Conservation (phyloP, 768 basidiomycete genomes). For the Suillus cothurnatus region DNA sequence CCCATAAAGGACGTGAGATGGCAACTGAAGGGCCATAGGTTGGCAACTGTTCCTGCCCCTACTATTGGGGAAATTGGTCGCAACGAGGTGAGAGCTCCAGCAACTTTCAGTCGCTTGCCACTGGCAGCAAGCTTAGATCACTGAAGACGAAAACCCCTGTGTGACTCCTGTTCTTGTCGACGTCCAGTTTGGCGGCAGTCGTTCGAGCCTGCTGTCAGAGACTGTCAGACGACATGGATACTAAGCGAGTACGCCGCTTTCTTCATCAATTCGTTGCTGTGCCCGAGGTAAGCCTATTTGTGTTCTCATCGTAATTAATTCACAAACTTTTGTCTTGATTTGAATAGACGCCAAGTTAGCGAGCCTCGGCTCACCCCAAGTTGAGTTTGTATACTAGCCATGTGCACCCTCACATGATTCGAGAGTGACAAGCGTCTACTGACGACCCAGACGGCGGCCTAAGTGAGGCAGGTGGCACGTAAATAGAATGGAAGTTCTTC, state of each 20-base stretch:
- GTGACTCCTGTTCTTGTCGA: not conserved
- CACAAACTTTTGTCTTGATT: not conserved
- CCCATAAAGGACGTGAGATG: conserved; percentile 25
- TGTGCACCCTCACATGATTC: not conserved
- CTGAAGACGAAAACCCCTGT: not conserved
- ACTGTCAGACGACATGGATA: not conserved
- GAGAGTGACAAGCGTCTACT: not conserved
- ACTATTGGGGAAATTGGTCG: not conserved
- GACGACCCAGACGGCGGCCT: not conserved
- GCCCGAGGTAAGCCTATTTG: not conserved
- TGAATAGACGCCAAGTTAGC: not conserved
- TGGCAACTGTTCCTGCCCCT: not conserved
- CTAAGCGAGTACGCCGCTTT: not conserved
- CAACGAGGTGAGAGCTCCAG: not conserved
- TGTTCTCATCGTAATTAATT: conserved; percentile 4
- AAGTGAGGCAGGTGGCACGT: not conserved
- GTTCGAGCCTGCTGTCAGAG: not conserved
- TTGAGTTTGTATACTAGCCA: not conserved
- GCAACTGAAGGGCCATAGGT: conserved; percentile 1
- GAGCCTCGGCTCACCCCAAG: not conserved
- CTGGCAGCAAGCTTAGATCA: not conserved
- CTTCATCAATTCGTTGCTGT: conserved; percentile 3
- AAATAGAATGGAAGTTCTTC: not conserved
- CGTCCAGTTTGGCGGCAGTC: not conserved
- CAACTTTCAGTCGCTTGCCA: not conserved